phyloP scores from a whole-genome alignment of 371 early-diverging fungal genomes.

The Rhizopus delemar region DNA sequence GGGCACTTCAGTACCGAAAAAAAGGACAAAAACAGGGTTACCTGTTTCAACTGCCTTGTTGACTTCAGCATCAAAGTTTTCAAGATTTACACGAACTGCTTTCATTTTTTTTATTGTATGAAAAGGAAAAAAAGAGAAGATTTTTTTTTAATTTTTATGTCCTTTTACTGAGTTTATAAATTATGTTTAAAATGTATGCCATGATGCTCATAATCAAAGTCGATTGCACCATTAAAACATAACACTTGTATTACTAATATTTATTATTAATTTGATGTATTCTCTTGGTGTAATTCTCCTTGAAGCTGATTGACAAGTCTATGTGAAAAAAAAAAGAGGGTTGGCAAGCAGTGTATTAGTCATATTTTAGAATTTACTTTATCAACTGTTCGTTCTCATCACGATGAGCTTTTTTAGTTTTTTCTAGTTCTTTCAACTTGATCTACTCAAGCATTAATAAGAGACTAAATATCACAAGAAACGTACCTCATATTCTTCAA shows the following conservation, averaged over 20 bases:
- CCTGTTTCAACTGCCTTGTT: conserved; percentile 29
- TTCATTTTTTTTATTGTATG: conserved; percentile 19
- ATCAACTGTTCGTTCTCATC: conserved; percentile 42
- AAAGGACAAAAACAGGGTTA: conserved; percentile 44
- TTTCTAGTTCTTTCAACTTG: conserved; percentile 30
- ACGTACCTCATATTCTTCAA: conserved; percentile 47
- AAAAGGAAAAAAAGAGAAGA: background rate
- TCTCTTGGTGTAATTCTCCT: conserved; percentile 30
- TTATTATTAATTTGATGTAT: background rate
- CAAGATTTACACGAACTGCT: conserved; percentile 21
- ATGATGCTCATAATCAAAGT: too few species aligned
- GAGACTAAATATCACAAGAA: conserved; percentile 1
- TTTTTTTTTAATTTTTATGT: too few species aligned
- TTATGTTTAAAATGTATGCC: too few species aligned
- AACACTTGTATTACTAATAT: background rate
- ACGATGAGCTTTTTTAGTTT: conserved; percentile 29
- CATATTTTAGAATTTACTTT: conserved; percentile 18
- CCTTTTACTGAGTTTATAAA: too few species aligned
- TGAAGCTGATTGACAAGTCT: conserved; percentile 43
- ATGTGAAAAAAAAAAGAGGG: background rate
- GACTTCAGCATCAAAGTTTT: conserved; percentile 40
- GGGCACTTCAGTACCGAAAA: conserved; percentile 44
- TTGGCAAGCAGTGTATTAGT: background rate
- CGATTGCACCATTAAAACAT: too few species aligned
- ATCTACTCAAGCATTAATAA: conserved; percentile 18